A percentile compares a stretch with the other conserved stretches of the same genome.
Evolutionary conservation across 805 yeast genomes (phyloP).

Genomic region (Starmerella asiatica): DNA sequence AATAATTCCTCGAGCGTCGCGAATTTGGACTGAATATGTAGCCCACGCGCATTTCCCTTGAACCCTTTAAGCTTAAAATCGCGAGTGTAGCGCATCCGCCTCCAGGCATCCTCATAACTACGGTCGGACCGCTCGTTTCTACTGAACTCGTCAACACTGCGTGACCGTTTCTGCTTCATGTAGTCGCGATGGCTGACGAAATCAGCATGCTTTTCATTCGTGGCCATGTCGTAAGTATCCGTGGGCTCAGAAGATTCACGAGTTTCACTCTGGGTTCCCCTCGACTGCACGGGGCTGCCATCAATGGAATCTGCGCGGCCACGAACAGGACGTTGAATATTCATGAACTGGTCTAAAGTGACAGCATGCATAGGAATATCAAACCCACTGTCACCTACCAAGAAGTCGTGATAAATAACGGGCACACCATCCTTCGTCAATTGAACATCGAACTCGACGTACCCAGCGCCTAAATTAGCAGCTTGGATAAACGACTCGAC

Average conservation of each 20-base stretch:
- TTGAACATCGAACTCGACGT: conserved; percentile 94
- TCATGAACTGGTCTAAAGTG: conserved; percentile 69
- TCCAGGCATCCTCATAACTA: conserved; percentile 28
- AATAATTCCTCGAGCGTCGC: conserved; percentile 79
- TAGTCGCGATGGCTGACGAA: neutral
- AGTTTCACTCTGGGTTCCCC: neutral
- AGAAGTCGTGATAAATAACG: conserved; percentile 86
- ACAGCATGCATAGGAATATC: conserved; percentile 92
- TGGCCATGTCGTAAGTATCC: neutral
- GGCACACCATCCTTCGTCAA: conserved; percentile 83
- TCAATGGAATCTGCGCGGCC: conserved; percentile 3
- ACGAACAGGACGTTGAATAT: conserved; percentile 18
- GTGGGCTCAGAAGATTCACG: neutral
- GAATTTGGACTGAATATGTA: conserved; percentile 79
- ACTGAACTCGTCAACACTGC: conserved; percentile 28
- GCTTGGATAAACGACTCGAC: conserved; percentile 92
- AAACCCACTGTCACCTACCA: conserved; percentile 89
- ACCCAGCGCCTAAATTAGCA: conserved; percentile 88
- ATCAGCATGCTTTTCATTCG: neutral
- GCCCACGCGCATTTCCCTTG: conserved; percentile 87
- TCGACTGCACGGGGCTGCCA: neutral
- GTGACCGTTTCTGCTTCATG: conserved; percentile 25
- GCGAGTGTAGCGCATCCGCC: conserved; percentile 72
- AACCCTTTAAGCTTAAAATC: conserved; percentile 76
- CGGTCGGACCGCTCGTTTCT: conserved; percentile 23